Base-by-base conservation (phyloP, 371 early-diverging fungal genomes). In the Nematocida major region DNA sequence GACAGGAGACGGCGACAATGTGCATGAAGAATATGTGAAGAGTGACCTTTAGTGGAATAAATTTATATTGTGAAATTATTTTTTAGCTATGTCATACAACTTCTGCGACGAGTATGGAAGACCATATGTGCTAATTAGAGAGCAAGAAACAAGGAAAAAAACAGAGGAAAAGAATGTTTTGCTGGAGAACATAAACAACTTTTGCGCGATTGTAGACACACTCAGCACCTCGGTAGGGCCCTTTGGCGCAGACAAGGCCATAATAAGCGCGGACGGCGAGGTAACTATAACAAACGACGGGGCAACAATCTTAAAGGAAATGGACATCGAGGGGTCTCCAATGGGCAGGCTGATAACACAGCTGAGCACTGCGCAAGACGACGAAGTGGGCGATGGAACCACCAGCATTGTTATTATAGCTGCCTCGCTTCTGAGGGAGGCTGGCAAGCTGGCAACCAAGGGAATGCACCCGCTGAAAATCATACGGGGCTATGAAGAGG, bases 301-400 rank as follows among this genome's bases (percentile, higher is more conserved):
- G 53, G 97, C 98, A n/a, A 98, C 99, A 13, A 99, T 99, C 83
- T 87, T 99, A 70, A 87, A 89, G 82, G 91, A 95, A 83, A 97
- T 97, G 97, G 92, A 93, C 51, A 94, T 97, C 43, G 53, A 67
- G 3, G 92, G 94, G 79, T 95, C 97, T 85, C 95, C 97, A 84
- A 94, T 98, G 80, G 95, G 96, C 24, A 93, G 93, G 85, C 88
- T 98, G 24, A 85, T 99, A 63, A 95, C 96, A 18, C 93, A 97
- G 85, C 87, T 99, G 57, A 93, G 94, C 67, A 90, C 94, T 86
- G 89, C 92, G 69, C 98, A 97, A 87, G 99, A 99, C 87, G 94
- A 97, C 81, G 98, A 98, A 87, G 94, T 97, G 84, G 99, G 99
- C 69, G 99, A 99, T 86, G 99, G 99, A 66, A 99, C 99, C 38